Evolutionary conservation across 129 eudicot genomes (phyloP).

Genomic region (Lactuca sativa): DNA sequence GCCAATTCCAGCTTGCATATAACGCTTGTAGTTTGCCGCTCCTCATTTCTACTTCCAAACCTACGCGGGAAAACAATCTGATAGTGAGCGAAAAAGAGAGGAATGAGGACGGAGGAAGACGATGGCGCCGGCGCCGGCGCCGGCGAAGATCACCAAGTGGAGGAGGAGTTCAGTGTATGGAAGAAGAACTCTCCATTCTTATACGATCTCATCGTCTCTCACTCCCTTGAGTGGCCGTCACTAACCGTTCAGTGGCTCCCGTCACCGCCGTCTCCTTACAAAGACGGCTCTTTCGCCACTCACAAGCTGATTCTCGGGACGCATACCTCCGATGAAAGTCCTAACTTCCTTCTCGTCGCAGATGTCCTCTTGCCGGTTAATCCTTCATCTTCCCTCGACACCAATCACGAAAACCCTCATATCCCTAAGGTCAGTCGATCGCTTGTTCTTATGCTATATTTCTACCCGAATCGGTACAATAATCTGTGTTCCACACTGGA

Average conservation of each 20-base stretch:
- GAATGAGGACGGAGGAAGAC: conserved; percentile 35
- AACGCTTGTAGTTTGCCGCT: background rate
- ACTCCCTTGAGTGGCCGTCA: conserved; percentile 94
- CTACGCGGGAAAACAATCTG: conserved; percentile 32
- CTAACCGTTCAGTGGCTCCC: conserved; percentile 99
- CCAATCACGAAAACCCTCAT: conserved; percentile 42
- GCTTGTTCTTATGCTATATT: background rate
- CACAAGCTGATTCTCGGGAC: conserved; percentile 84
- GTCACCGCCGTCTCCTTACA: conserved; percentile 43
- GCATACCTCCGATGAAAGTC: conserved; percentile 79
- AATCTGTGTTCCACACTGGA: background rate
- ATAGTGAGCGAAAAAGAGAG: conserved; percentile 8
- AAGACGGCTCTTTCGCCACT: conserved; percentile 51
- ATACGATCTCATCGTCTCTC: conserved; percentile 73
- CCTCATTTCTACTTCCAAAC: conserved; percentile 5
- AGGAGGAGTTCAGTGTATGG: conserved; percentile 83
- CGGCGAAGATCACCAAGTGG: conserved; percentile 50
- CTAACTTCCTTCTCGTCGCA: conserved; percentile 80
- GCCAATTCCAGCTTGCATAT: no score
- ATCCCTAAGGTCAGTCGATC: conserved; percentile 58
- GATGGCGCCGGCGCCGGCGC: background rate
- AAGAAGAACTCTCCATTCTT: conserved; percentile 84
- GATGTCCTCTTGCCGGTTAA: conserved; percentile 68
- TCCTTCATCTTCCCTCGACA: conserved; percentile 45
- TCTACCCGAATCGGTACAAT: background rate